Conservation (phyloP, 2,329 filamentous ascomycete species). For the Aspergillus sp. region DNA sequence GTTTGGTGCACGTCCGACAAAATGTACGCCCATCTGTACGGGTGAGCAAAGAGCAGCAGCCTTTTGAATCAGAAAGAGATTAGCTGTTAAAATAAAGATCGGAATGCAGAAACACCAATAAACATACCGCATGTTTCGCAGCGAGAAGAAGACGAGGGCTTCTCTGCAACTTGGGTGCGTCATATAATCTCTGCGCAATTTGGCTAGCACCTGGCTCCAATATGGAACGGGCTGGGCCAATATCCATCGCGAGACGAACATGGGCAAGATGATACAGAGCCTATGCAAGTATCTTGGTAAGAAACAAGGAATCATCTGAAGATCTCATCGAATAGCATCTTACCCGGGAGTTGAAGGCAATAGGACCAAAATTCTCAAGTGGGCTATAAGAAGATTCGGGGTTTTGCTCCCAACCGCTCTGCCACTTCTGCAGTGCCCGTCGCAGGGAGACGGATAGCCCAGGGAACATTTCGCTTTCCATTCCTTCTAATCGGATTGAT, state of each 20-base stretch:
- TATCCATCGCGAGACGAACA: background rate
- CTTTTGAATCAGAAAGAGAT: too few species aligned
- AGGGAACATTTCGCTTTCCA: background rate
- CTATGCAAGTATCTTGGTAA: too few species aligned
- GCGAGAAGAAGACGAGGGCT: background rate
- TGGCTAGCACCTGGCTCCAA: background rate
- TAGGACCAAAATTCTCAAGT: background rate
- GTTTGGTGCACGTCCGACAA: background rate
- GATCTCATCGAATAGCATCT: too few species aligned
- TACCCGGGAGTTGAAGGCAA: background rate
- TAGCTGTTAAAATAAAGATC: too few species aligned
- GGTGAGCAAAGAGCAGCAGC: background rate
- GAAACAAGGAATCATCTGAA: too few species aligned
- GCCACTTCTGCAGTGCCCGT: background rate
- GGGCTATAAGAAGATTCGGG: background rate
- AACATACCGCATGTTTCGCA: background rate
- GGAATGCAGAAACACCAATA: too few species aligned
- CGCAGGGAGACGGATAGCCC: background rate
- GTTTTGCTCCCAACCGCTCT: background rate
- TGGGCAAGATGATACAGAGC: background rate
- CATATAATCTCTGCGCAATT: background rate
- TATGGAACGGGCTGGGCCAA: background rate
- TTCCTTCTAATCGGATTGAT: background rate
- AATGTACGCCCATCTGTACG: background rate
- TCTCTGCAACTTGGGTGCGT: background rate